phyloP scores from a whole-genome alignment of 345 rosid species.

The Syzygium grande region DNA sequence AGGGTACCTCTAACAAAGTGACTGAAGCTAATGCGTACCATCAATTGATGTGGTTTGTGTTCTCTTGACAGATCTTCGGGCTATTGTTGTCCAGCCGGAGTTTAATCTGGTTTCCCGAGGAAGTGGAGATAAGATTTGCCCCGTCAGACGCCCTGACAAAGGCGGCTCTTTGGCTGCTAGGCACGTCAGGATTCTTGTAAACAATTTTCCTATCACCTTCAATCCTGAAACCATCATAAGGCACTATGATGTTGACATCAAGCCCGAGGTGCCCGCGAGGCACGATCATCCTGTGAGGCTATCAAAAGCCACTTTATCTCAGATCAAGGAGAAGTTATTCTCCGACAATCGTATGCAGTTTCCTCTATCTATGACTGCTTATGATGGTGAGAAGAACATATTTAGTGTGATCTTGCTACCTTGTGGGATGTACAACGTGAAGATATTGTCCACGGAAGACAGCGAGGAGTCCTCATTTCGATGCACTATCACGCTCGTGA shows the following conservation, averaged over 20 bases:
- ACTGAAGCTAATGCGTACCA: neutral
- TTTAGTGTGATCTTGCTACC: slow-evolving; percentile 58
- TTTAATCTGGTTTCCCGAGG: neutral
- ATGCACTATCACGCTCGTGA: slow-evolving; percentile 52
- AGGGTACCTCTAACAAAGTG: neutral
- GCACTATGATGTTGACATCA: slow-evolving; percentile 70
- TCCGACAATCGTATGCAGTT: slow-evolving; percentile 31
- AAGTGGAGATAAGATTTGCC: slow-evolving; percentile 6
- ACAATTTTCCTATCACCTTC: slow-evolving; percentile 56
- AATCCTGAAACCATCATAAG: slow-evolving; percentile 34
- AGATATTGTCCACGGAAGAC: slow-evolving; percentile 38
- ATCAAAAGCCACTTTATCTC: slow-evolving; percentile 31
- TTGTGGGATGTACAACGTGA: slow-evolving; percentile 39
- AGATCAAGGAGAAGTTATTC: slow-evolving; percentile 47
- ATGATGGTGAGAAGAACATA: slow-evolving; percentile 85
- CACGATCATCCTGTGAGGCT: slow-evolving; percentile 29
- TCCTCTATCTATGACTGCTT: slow-evolving; percentile 57
- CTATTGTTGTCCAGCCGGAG: neutral
- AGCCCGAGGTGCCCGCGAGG: slow-evolving; percentile 16
- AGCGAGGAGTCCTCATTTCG: slow-evolving; percentile 16
- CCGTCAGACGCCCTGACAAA: slow-evolving; percentile 54
- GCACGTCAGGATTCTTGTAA: slow-evolving; percentile 35
- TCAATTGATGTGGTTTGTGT: neutral
- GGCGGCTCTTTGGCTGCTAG: slow-evolving; percentile 44
- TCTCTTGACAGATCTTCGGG: neutral